A percentile compares a stretch with the other conserved stretches of the same genome.
These are phyloP conservation scores for Coemansia sp. DNA, from an alignment of 371 early-diverging fungal genomes.

Conservation along the genomic window DNA sequence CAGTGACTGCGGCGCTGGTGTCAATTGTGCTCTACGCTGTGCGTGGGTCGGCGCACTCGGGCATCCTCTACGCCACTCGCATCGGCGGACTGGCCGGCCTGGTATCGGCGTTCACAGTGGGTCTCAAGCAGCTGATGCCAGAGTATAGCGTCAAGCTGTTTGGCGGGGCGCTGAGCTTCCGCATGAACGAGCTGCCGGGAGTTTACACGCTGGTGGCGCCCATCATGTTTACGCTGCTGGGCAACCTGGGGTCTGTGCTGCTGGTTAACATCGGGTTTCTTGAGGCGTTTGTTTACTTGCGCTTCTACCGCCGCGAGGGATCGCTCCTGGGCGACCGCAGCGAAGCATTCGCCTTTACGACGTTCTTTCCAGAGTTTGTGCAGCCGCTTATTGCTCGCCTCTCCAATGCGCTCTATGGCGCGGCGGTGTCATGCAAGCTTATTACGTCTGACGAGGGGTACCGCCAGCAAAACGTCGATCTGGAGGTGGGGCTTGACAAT, in stretches of 20 bases:
- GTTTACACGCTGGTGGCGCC: conserved; percentile 53
- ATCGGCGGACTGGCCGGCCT: conserved; percentile 51
- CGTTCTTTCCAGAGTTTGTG: conserved; percentile 63
- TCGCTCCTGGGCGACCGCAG: conserved; percentile 63
- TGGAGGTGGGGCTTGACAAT: no score
- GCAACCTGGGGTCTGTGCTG: conserved; percentile 51
- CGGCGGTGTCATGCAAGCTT: conserved; percentile 25
- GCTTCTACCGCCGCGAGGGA: conserved; percentile 61
- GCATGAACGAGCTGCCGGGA: conserved; percentile 61
- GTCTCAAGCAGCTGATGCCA: conserved; percentile 58
- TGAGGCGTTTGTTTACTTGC: conserved; percentile 59
- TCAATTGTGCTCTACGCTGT: conserved; percentile 16
- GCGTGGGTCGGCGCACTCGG: not conserved
- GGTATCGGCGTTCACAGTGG: conserved; percentile 57
- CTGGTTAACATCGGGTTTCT: conserved; percentile 56
- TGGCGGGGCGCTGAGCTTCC: conserved; percentile 48
- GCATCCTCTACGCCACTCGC: conserved; percentile 23
- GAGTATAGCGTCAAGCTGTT: conserved; percentile 48
- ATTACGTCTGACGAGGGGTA: conserved; percentile 43
- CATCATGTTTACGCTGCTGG: conserved; percentile 51
- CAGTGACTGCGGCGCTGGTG: conserved; percentile 12
- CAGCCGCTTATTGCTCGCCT: conserved; percentile 46
- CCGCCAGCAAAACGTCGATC: conserved; percentile 20
- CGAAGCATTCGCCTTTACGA: conserved; percentile 64
- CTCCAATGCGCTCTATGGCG: conserved; percentile 11